Evolutionary conservation across 345 rosid species (phyloP), one percentile per base, ranked within the genome.

Genomic region (Boechera divaricarpa): DNA sequence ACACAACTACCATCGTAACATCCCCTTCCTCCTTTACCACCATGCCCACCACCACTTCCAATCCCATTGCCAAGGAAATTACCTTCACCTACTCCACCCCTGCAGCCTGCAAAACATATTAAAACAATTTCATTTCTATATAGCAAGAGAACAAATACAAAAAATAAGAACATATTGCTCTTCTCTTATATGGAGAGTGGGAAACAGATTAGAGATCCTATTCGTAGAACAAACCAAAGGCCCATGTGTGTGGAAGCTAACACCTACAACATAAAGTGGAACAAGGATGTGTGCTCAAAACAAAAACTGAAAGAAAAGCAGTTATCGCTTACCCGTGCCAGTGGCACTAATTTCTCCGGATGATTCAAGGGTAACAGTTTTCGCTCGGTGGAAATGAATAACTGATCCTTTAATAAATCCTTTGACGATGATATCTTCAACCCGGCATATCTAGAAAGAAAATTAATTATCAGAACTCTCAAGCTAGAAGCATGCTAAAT

Each of bases 11-110:
- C 77, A 49, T 86, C 87, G 73, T 83, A 85, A 85, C 93, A 94
- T 74, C 82, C 98, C 71, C 48, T 55, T 38, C 98, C 98, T 15
- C 98, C 98, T 81, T 76, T 85, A 75, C 98, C 98, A 79, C 98
- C 98, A 87, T 94, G 98, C 70, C 98, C 98, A 52, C 88, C 97
- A 62, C 98, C 98, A 81, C 98, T 89, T 36, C 98, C 90, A 68
- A 86, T 53, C 60, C 97, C 96, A 82, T 84, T 83, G 77, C 84
- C 83, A 64, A 84, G 71, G 77, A 85, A 72, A n/a, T 81, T 79
- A 54, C 98, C 98, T 84, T 81, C 83, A 56, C 98, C 98, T 3
- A 89, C 84, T 38, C 98, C 98, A 73, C 98, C 96, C 10, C 81
- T 83, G 80, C 98, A 92, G 36, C 98, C 98, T 94, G 89, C 68